phyloP scores from a whole-genome alignment of 2,329 filamentous ascomycete genomes.

The Fusarium sp. region DNA sequence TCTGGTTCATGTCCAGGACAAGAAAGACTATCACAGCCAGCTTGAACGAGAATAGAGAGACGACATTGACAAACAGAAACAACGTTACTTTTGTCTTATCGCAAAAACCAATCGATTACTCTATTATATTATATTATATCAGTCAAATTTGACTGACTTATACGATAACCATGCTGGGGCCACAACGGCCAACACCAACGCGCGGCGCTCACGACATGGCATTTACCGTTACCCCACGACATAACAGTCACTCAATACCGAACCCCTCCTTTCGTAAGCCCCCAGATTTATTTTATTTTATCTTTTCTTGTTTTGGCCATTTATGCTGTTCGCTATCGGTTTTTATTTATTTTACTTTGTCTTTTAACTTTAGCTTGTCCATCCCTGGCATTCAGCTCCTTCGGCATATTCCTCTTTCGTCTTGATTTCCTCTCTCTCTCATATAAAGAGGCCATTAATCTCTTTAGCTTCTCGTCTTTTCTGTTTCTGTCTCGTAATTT shows the following conservation, averaged over 20 bases:
- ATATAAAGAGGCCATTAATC: background rate
- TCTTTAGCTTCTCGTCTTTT: background rate
- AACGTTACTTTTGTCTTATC: background rate
- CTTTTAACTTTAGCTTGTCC: background rate
- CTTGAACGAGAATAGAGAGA: background rate
- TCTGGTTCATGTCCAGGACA: background rate
- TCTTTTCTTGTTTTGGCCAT: background rate
- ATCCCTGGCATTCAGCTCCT: conserved; percentile 5
- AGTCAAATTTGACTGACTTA: conserved; percentile 11
- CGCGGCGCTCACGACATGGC: conserved; percentile 23
- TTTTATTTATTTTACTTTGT: background rate
- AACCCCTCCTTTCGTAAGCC: conserved; percentile 63
- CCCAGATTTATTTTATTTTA: conserved; percentile 9
- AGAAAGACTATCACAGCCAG: background rate
- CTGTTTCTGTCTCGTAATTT: background rate
- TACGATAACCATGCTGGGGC: conserved; percentile 28
- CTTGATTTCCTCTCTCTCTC: background rate
- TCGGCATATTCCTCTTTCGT: conserved; percentile 13
- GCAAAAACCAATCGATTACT: background rate
- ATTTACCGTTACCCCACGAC: conserved; percentile 26
- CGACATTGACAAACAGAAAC: background rate
- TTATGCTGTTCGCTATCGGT: background rate
- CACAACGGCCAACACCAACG: conserved; percentile 34
- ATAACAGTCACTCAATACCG: conserved; percentile 48
- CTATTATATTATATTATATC: background rate